Percentiles rank a stretch among this genome's conserved stretches.
Evolutionary conservation across 257 asterid genomes (phyloP).

Genomic region (Voacanga thouarsii): DNA sequence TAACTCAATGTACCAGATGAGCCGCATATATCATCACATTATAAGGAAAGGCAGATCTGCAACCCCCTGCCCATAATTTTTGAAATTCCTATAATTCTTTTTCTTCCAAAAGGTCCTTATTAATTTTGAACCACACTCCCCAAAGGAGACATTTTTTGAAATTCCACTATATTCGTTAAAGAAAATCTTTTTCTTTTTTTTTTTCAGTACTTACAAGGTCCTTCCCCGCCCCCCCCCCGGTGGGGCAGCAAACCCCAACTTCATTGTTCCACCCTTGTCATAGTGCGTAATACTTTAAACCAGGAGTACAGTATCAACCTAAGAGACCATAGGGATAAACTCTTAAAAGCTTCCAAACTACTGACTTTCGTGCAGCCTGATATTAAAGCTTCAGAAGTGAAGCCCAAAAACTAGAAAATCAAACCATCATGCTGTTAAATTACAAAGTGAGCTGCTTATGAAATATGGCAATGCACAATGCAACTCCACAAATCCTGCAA

Average conservation of each 20-base stretch:
- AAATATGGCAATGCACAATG: background rate
- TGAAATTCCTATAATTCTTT: background rate
- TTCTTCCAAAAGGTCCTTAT: background rate
- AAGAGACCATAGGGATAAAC: background rate
- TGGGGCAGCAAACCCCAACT: background rate
- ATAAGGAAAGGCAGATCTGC: background rate
- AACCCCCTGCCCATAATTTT: background rate
- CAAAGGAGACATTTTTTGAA: background rate
- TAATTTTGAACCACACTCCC: background rate
- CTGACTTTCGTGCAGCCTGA: background rate
- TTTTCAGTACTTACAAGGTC: background rate
- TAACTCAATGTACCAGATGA: background rate
- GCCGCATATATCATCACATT: background rate
- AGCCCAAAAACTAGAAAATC: background rate
- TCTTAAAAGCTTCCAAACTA: background rate
- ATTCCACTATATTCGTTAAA: background rate
- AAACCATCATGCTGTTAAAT: too few relatives aligned
- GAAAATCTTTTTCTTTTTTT: background rate
- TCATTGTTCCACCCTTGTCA: background rate
- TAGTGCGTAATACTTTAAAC: background rate
- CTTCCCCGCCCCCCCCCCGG: background rate
- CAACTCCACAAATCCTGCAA: background rate
- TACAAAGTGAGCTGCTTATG: background rate
- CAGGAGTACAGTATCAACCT: background rate
- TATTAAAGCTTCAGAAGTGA: background rate